These are phyloP conservation scores for Cicer judaicum DNA, from an alignment of 306 rosid genomes.

Conservation along the genomic window DNA sequence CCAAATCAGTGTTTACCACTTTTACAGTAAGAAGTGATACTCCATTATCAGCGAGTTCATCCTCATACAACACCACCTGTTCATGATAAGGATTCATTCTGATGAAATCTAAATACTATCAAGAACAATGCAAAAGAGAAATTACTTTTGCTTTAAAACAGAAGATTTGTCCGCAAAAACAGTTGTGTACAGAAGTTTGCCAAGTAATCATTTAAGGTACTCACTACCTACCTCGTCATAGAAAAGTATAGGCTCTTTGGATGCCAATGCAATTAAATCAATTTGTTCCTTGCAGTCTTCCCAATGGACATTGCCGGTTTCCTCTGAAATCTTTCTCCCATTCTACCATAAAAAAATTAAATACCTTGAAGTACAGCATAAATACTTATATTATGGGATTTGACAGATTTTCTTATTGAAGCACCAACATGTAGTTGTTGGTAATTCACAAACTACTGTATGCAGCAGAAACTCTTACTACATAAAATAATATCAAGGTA, in stretches of 20 bases:
- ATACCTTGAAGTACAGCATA: conserved; percentile 18
- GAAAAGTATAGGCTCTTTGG: conserved; percentile 94
- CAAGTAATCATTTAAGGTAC: conserved; percentile 29
- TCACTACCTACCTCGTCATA: conserved; percentile 83
- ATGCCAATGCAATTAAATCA: conserved; percentile 77
- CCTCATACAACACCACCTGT: conserved; percentile 95
- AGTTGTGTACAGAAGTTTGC: not conserved
- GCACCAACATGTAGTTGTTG: not conserved
- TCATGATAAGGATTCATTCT: conserved; percentile 42
- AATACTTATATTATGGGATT: not conserved
- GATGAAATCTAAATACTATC: conserved; percentile 37
- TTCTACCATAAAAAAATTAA: conserved; percentile 47
- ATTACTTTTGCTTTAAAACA: conserved; percentile 24
- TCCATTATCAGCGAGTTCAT: conserved; percentile 95
- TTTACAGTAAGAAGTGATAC: conserved; percentile 90
- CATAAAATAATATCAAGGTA: not conserved
- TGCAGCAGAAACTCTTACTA: conserved; percentile 7
- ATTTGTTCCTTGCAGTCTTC: conserved; percentile 82
- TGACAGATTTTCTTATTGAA: conserved; percentile 14
- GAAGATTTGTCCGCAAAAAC: conserved; percentile 21
- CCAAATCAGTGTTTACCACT: conserved; percentile 69
- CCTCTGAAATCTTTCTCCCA: conserved; percentile 53
- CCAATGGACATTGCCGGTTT: conserved; percentile 62
- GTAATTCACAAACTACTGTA: conserved; percentile 13
- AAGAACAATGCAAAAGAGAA: conserved; percentile 25